These are phyloP conservation scores for Monilinia laxa DNA, from an alignment of 2,329 filamentous ascomycete species.

Conservation along the genomic window DNA sequence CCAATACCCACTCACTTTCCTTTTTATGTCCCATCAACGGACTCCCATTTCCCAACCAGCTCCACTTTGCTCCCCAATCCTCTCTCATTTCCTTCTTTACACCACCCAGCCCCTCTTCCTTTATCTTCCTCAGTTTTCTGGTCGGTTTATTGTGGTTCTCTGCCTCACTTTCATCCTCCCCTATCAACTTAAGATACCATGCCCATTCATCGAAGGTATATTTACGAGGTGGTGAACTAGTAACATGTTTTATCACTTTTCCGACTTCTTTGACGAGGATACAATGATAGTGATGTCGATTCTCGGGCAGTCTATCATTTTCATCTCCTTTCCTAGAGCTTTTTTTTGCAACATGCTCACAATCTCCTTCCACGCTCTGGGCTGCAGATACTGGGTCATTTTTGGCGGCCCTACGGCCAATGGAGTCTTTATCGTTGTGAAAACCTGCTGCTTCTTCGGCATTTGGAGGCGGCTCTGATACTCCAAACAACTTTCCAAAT, in stretches of 20 bases:
- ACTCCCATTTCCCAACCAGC: slow-evolving; percentile 68
- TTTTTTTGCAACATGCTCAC: slow-evolving; percentile 25
- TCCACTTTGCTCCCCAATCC: slow-evolving; percentile 53
- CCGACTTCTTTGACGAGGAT: slow-evolving; percentile 73
- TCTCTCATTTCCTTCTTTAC: slow-evolving; percentile 37
- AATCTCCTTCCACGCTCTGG: slow-evolving; percentile 24
- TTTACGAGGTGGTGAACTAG: slow-evolving; percentile 54
- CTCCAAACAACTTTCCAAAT: slow-evolving; percentile 47
- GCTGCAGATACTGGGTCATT: slow-evolving; percentile 33
- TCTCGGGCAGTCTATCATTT: slow-evolving; percentile 38
- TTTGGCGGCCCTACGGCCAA: slow-evolving; percentile 23
- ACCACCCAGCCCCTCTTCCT: slow-evolving; percentile 26
- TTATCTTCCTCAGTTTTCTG: slow-evolving; percentile 24
- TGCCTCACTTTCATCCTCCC: slow-evolving; percentile 57
- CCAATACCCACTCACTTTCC: slow-evolving; percentile 72
- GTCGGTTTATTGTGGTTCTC: slow-evolving; percentile 48
- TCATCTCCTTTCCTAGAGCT: slow-evolving; percentile 27
- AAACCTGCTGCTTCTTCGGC: slow-evolving; percentile 42
- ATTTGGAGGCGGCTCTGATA: slow-evolving; percentile 45
- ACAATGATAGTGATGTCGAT: slow-evolving; percentile 51
- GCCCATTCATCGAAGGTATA: slow-evolving; percentile 87
- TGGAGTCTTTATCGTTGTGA: slow-evolving; percentile 28
- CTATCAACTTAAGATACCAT: slow-evolving; percentile 77
- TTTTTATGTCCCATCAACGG: slow-evolving; percentile 68
- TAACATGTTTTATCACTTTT: slow-evolving; percentile 62